A percentile compares a stretch with the other conserved stretches of the same genome.
phyloP scores from a whole-genome alignment of 2,329 filamentous ascomycete genomes.

The Colletotrichum sp. region DNA sequence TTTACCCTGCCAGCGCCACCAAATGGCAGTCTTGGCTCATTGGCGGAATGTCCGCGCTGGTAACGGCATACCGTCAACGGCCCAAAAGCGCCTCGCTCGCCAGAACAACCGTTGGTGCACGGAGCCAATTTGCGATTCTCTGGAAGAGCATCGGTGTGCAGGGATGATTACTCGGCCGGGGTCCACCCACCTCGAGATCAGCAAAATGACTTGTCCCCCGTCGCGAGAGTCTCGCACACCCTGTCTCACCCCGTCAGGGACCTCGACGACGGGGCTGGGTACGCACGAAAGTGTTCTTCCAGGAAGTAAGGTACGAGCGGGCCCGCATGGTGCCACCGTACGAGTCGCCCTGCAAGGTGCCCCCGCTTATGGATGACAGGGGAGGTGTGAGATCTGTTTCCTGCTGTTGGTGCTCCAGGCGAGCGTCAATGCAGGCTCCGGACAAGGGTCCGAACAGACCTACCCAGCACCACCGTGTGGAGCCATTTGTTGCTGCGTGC shows the following conservation, averaged over 20 bases:
- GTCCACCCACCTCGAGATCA: neutral
- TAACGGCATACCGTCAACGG: neutral
- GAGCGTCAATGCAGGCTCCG: neutral
- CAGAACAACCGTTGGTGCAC: too few relatives aligned
- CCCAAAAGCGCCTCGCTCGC: too few relatives aligned
- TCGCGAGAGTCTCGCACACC: neutral
- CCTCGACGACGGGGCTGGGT: neutral
- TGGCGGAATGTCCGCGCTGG: neutral
- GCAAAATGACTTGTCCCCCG: neutral
- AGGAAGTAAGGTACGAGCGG: neutral
- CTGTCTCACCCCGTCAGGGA: neutral
- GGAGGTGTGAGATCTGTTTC: neutral
- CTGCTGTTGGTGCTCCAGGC: neutral
- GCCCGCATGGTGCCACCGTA: neutral
- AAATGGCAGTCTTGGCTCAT: neutral
- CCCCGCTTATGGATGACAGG: neutral
- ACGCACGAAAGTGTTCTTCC: neutral
- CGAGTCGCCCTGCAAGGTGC: neutral
- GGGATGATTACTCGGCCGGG: neutral
- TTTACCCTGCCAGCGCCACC: conserved; percentile 13
- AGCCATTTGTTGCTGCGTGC: neutral
- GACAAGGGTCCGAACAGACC: neutral
- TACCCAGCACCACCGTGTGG: neutral
- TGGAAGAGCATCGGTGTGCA: neutral
- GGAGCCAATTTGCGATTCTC: neutral